Percentiles rank a stretch among this genome's conserved stretches.
phyloP scores from a whole-genome alignment of 495 filamentous ascomycete genomes.

The Choiromyces venosus region DNA sequence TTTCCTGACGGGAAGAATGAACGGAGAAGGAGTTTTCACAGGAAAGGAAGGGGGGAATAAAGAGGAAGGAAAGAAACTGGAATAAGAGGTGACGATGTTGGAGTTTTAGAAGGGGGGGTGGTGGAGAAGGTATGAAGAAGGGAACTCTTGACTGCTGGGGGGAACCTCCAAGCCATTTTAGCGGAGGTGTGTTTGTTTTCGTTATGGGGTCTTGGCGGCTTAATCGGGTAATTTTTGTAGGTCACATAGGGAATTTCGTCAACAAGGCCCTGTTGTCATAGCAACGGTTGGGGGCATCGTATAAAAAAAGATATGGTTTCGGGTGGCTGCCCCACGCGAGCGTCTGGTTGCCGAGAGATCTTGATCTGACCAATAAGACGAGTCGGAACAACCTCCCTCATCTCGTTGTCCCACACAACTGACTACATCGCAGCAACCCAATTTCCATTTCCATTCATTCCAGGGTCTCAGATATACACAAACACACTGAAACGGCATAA shows the following conservation, averaged over 20 bases:
- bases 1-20: not conserved
- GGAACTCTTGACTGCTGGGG: slow-evolving; percentile 12
- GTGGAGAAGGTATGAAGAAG: slow-evolving; percentile 14
- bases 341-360: not conserved
- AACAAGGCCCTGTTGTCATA: slow-evolving; percentile 7
- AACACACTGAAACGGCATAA: not conserved
- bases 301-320: slow-evolving; percentile 3
- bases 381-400: slow-evolving; percentile 6
- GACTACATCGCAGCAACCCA: slow-evolving; percentile 5
- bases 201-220: slow-evolving; percentile 26
- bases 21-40: not conserved
- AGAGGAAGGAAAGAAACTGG: not conserved
- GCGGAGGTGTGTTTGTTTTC: slow-evolving; percentile 37
- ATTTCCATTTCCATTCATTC: slow-evolving; percentile 5
- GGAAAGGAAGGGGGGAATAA: not conserved
- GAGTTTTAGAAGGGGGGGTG: slow-evolving; percentile 7
- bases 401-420: slow-evolving; percentile 20
- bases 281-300: slow-evolving; percentile 11
- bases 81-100: slow-evolving; percentile 3
- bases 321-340: not conserved
- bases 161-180: slow-evolving; percentile 36
- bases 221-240: slow-evolving; percentile 7
- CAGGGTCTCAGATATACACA: not conserved
- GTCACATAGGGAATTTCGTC: slow-evolving; percentile 20
- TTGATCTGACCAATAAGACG: slow-evolving; percentile 10